These are phyloP conservation scores for Arctium minus DNA, from an alignment of 129 eudicot genomes.

Conservation along the genomic window DNA sequence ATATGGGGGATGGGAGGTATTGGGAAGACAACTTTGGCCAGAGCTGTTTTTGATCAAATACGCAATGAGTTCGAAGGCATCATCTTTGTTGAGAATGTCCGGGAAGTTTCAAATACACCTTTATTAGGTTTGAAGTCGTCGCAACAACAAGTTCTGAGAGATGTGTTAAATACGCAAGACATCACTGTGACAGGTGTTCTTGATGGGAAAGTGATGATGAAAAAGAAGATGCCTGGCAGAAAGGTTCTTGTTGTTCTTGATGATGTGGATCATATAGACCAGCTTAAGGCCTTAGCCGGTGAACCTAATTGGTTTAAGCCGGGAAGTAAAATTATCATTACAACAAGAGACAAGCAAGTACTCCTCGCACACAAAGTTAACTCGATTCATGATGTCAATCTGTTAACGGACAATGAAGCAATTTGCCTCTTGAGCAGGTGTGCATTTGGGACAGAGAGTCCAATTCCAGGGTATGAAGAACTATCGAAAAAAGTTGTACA, in stretches of 20 bases:
- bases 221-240: neutral
- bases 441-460: conserved; percentile 36
- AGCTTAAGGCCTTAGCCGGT: conserved; percentile 20
- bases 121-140: neutral
- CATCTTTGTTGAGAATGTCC: neutral
- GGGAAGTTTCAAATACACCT: neutral
- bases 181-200: neutral
- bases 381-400: conserved; percentile 8
- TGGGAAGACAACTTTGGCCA: conserved; percentile 29
- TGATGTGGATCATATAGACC: conserved; percentile 20
- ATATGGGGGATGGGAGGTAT: conserved; percentile 24
- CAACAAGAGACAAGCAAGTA: conserved; percentile 27
- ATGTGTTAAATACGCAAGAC: neutral
- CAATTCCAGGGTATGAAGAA: conserved; percentile 7
- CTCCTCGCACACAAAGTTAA: neutral
- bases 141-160: neutral
- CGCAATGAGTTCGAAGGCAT: too few species aligned
- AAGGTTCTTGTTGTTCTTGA: conserved; percentile 34
- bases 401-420: conserved; percentile 1
- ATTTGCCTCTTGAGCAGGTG: conserved; percentile 22
- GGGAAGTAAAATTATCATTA: conserved; percentile 32
- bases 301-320: conserved; percentile 15
- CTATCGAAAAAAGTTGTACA: conserved; percentile 24
- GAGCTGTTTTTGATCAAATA: neutral
- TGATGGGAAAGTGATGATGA: neutral